Base-by-base conservation (phyloP, 2,329 filamentous ascomycete species). In the Pyricularia grisea region DNA sequence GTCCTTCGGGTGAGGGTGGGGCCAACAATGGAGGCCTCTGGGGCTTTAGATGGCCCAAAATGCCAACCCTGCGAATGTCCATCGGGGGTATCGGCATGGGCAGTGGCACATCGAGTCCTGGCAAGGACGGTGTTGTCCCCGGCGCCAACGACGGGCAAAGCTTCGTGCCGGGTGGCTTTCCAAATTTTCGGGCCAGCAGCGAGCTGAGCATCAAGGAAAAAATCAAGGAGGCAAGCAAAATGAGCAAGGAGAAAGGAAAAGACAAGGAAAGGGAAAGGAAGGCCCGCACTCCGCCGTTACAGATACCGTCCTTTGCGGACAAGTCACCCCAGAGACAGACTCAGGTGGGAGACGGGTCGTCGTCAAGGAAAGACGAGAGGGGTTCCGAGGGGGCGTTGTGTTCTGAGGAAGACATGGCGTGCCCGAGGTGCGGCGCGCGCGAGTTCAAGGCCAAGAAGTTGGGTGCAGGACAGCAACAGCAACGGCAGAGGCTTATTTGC, bases 391-490 rank as follows among this genome's bases (percentile, higher is more conserved):
- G 81, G 70, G 79, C 27, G 80, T 77, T 10, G 75, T 77, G 7
- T 73, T 74, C 67, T 71, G 81, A 78, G 20, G 81, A 83, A 67
- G 79, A 82, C 50, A 76, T 86, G 72, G 81, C 77, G 28, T 92
- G 90, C 73, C 79, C 81, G 27, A 83, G 82, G 70, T 92, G 90
- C 74, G 83, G 84, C 4, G 83, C 85, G 1, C 83, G 78, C 25
- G 87, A 88, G 70, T 92, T 92, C 72, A 86, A 86, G 72, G 85
- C 85, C 1, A 87, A 84, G 72, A 86, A 84, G 70, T 79, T 83
- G 4, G 82, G 55, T n/a, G 23, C 60, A 28, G 66, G 20, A 55
- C 25, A 55, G 25, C 27, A 36, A 36, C 33, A 80, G 31, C 83
- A 83, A 9, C 81, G 80, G 68, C 85, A 87, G 74, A 82, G 81